Conservation (phyloP, 768 basidiomycete species). For the Aureoboletus auriporus region DNA sequence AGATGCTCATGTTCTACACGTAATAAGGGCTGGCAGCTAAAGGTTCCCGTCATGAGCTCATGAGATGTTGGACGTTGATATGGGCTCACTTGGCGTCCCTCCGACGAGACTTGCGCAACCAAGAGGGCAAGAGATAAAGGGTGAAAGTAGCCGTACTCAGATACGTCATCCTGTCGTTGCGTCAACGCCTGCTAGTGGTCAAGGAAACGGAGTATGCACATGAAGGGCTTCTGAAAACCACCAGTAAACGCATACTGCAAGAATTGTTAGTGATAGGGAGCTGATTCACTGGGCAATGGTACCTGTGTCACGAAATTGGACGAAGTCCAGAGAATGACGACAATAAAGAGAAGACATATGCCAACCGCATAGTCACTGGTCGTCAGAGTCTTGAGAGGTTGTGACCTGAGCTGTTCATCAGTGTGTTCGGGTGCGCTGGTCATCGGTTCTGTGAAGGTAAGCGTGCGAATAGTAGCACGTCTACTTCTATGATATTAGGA, state of each 20-base stretch:
- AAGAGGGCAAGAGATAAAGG: conserved; percentile 70
- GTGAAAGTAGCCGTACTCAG: conserved; percentile 88
- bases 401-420: conserved; percentile 14
- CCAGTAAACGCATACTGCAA: conserved; percentile 46
- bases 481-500: no score
- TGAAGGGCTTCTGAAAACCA: conserved; percentile 87
- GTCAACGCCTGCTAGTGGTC: conserved; percentile 3
- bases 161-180: conserved; percentile 69
- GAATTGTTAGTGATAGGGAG: conserved; percentile 5
- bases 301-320: conserved; percentile 89
- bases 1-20: conserved; percentile 10
- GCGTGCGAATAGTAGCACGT: conserved; percentile 9
- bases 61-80: neutral
- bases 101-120: conserved; percentile 31
- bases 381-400: neutral
- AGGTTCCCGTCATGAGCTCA: neutral
- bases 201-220: conserved; percentile 42
- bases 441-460: conserved; percentile 9
- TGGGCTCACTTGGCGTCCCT: conserved; percentile 9
- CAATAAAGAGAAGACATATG: conserved; percentile 63
- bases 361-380: conserved; percentile 49
- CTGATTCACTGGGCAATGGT: neutral
- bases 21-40: conserved; percentile 24
- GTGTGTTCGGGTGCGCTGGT: conserved; percentile 8
- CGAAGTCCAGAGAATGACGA: conserved; percentile 84